Conservation (phyloP, 2,329 filamentous ascomycete genomes). For the Aureobasidium sp. region DNA sequence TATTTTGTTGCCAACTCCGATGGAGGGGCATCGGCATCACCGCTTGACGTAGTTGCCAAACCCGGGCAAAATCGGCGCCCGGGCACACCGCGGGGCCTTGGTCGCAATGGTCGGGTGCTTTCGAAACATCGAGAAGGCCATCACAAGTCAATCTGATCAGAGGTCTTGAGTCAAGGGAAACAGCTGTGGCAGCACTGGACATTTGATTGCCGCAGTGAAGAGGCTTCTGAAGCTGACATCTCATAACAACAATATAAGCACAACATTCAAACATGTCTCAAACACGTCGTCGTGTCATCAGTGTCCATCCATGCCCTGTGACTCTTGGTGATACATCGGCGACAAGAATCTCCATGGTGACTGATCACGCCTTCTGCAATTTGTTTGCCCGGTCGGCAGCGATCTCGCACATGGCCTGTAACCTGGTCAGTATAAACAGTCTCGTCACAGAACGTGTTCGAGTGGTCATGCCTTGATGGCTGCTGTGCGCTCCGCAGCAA, state of each 20-base stretch:
- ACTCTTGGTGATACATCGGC: background rate
- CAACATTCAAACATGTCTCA: no score
- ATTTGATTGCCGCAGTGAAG: no score
- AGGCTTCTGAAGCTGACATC: no score
- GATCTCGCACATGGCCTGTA: conserved; percentile 84
- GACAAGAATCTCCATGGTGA: background rate
- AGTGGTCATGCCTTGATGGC: conserved; percentile 59
- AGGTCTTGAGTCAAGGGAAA: no score
- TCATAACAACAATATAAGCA: no score
- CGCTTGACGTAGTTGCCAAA: conserved; percentile 14
- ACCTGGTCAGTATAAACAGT: conserved; percentile 21
- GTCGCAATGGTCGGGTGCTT: background rate
- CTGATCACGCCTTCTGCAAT: conserved; percentile 31
- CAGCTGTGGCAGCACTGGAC: no score
- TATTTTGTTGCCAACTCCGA: conserved; percentile 14
- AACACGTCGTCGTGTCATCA: background rate
- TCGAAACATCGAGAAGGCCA: conserved; percentile 11
- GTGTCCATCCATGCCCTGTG: background rate
- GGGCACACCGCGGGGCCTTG: background rate
- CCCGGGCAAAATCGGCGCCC: conserved; percentile 4
- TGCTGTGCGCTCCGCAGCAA: conserved; percentile 60
- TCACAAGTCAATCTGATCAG: no score
- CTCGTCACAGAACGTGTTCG: background rate
- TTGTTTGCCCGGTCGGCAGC: conserved; percentile 71
- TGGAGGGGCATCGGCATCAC: conserved; percentile 13